Conservation (phyloP, 192 early-diverging fungal species). For the Backusella psychrophila region DNA sequence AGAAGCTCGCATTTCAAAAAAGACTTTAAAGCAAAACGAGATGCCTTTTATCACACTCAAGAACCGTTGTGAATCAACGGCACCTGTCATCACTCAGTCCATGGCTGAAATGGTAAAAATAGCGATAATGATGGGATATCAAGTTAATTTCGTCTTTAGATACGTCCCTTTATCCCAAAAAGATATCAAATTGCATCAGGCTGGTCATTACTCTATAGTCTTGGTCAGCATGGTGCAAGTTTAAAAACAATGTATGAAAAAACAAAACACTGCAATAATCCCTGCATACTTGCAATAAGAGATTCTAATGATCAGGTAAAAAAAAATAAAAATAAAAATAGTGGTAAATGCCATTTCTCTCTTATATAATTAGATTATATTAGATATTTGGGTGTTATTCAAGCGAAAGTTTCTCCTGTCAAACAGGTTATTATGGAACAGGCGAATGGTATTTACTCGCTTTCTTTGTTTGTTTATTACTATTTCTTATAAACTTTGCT, state of each 20-base stretch:
- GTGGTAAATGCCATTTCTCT: neutral
- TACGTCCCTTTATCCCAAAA: slow-evolving; percentile 55
- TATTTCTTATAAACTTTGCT: slow-evolving; percentile 50
- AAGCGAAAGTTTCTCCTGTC: slow-evolving; percentile 62
- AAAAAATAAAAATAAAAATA: slow-evolving; percentile 17
- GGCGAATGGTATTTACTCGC: slow-evolving; percentile 64
- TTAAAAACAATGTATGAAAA: slow-evolving; percentile 75
- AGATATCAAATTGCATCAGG: slow-evolving; percentile 66
- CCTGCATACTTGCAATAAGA: slow-evolving; percentile 67
- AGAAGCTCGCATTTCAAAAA: neutral
- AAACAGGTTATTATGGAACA: slow-evolving; percentile 74
- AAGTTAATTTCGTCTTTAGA: neutral
- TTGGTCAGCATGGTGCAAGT: slow-evolving; percentile 90
- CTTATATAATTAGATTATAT: neutral
- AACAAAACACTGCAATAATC: slow-evolving; percentile 55
- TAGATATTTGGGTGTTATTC: slow-evolving; percentile 82
- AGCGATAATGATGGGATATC: too few species aligned
- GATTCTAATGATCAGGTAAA: slow-evolving; percentile 54
- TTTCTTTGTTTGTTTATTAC: neutral
- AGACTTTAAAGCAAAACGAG: neutral
- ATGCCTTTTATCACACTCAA: neutral
- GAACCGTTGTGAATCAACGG: neutral
- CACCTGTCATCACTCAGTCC: neutral
- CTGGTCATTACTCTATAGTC: slow-evolving; percentile 87
- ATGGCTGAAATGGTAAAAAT: neutral